phyloP scores from a whole-genome alignment of 2,329 filamentous ascomycete genomes.

The Ophiosphaerella herpotricha region DNA sequence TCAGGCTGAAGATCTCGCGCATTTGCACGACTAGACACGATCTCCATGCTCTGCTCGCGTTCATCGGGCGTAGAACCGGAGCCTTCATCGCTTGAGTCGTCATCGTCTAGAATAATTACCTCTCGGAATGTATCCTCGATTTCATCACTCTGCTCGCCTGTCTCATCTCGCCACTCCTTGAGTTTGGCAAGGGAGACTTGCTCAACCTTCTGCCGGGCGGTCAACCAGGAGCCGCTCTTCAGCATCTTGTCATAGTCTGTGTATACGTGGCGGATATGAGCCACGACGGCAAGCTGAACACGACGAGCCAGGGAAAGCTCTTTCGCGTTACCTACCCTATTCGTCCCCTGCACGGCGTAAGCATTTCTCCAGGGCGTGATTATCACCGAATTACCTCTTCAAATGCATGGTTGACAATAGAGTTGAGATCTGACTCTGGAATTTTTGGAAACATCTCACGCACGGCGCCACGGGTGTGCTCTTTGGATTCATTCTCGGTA shows the following conservation, averaged over 20 bases:
- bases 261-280: conserved; percentile 65
- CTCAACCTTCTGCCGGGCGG: conserved; percentile 61
- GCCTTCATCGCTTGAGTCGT: conserved; percentile 52
- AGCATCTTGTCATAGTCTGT: conserved; percentile 66
- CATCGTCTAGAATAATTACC: conserved; percentile 67
- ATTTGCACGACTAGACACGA: conserved; percentile 38
- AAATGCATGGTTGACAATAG: conserved; percentile 65
- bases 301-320: conserved; percentile 60
- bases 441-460: conserved; percentile 68
- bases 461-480: conserved; percentile 63
- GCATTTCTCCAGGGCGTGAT: not conserved
- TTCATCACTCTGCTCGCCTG: conserved; percentile 54
- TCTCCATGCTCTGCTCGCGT: conserved; percentile 39
- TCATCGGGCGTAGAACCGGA: conserved; percentile 26
- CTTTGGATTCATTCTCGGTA: conserved; percentile 53
- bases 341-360: conserved; percentile 52
- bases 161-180: conserved; percentile 66
- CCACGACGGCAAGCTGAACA: conserved; percentile 65
- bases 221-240: conserved; percentile 56
- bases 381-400: conserved; percentile 52
- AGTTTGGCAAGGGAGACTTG: conserved; percentile 60
- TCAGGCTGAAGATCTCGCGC: conserved; percentile 39
- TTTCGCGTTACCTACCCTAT: conserved; percentile 62
- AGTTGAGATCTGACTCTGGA: conserved; percentile 60
- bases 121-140: conserved; percentile 67